phyloP scores from a whole-genome alignment of 768 basidiomycete species.

The Cubamyces lactineus region DNA sequence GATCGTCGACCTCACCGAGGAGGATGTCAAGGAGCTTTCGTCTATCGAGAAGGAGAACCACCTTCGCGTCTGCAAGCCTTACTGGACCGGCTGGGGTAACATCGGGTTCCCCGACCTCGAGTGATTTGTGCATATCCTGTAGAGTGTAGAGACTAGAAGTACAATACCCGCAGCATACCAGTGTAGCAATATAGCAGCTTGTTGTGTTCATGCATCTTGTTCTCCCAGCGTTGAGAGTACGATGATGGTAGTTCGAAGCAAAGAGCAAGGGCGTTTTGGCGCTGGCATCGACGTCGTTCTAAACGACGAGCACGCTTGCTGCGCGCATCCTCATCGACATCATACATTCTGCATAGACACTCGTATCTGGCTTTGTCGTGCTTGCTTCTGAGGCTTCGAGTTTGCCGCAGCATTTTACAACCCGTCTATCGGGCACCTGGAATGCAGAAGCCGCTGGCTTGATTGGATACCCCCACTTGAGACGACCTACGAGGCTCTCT shows the following conservation, averaged over 20 bases:
- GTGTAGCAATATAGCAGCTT: not conserved
- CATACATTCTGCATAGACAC: not conserved
- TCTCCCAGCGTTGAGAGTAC: not conserved
- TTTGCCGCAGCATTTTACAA: too few species aligned
- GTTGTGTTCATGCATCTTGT: not conserved
- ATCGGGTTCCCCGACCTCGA: conserved; percentile 55
- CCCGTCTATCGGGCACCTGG: too few species aligned
- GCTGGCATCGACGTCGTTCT: not conserved
- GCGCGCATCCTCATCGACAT: not conserved
- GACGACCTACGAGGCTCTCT: not conserved
- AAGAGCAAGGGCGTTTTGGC: not conserved
- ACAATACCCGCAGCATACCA: conserved; percentile 1
- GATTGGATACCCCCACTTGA: too few species aligned
- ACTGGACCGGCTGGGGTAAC: conserved; percentile 64
- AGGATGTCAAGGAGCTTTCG: conserved; percentile 61
- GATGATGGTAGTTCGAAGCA: not conserved
- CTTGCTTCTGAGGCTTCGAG: too few species aligned
- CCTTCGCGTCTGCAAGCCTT: conserved; percentile 68
- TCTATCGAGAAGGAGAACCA: conserved; percentile 61
- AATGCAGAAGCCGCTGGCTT: too few species aligned
- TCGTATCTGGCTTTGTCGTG: too few species aligned
- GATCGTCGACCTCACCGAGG: conserved; percentile 61
- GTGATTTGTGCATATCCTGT: not conserved
- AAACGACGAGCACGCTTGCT: not conserved
- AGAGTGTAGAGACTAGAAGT: not conserved